Base-by-base conservation (phyloP, 2,329 filamentous ascomycete species). In the Lachnellula arida region DNA sequence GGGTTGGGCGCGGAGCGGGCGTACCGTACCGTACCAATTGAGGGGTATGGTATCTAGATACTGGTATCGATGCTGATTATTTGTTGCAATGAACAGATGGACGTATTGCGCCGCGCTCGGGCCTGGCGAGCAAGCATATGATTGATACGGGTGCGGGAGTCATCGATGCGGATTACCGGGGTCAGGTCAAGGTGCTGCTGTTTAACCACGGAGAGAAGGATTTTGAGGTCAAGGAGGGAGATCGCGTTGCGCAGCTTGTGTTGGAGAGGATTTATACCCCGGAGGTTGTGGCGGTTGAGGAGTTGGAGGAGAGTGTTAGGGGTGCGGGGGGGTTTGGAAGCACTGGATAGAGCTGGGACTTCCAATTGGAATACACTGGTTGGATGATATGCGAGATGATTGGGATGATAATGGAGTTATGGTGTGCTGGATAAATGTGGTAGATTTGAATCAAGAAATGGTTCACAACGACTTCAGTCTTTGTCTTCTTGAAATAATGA, bases 101-200 rank as follows among this genome's bases (percentile, higher is more conserved):
- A 63, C 87, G 92, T 56, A 85, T 96, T 54, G 92, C 92, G 3
- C 92, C 92, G 9, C 88, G 92, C 62, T 94, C 89, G n/a, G 91
- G 91, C 48, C 86, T 96, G 37, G 93, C 93, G 2, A 80, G 86
- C 58, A 99, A 99, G 78, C 85, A 97, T 76, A 94, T 92, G 75
- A 97, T 99, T 71, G 91, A 97, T 73, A 94, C 89, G 0, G 91
- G 95, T 60, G 94, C 94, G 0, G 94, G 94, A 53, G 94, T 99
- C 62, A 97, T 99, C 67, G 94, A 99, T 73, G 92, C 93, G 35
- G 94, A 99, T 74, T 99, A 99, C 78, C 84, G 94, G 37, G 94
- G 94, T 19, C 89, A 89, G 64, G 87, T 99, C 67, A 96, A 95
- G 78, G 88, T 99, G 25, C 80, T 99, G 63, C 82, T 99, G 51